These are phyloP conservation scores for Fonsecaea nubica DNA, from an alignment of 2,329 filamentous ascomycete genomes.

Conservation along the genomic window DNA sequence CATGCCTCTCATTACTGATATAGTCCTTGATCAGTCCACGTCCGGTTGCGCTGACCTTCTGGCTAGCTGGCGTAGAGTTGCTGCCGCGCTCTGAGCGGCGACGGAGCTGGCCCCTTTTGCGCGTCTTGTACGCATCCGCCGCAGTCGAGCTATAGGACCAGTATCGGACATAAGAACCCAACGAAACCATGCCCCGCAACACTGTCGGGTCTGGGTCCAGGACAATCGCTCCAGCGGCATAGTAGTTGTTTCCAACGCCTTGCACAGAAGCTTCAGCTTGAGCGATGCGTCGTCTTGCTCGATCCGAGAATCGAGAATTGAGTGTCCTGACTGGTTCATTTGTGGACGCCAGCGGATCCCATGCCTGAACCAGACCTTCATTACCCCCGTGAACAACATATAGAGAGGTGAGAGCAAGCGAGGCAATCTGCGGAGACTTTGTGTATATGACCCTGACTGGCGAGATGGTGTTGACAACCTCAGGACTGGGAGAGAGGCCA, in stretches of 20 bases:
- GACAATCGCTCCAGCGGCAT: constrained; percentile 80
- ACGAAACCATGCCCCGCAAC: constrained; percentile 82
- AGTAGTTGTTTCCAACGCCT: constrained; percentile 75
- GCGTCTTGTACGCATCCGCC: constrained; percentile 74
- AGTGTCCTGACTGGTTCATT: constrained; percentile 80
- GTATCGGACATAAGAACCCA: constrained; percentile 85
- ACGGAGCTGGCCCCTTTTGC: constrained; percentile 70
- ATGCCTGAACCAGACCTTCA: constrained; percentile 92
- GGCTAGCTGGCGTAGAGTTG: constrained; percentile 60
- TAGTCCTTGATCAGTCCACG: constrained; percentile 77
- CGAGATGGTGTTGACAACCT: constrained; percentile 64
- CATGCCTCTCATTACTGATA: constrained; percentile 83
- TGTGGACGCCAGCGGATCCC: constrained; percentile 90
- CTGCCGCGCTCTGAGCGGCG: constrained; percentile 71
- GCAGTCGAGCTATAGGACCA: constrained; percentile 90
- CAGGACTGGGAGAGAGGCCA: constrained; percentile 60
- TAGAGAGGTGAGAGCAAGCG: constrained; percentile 79
- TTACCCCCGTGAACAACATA: constrained; percentile 93
- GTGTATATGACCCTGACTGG: constrained; percentile 86
- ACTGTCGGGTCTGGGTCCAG: constrained; percentile 87
- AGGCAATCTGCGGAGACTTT: constrained; percentile 85
- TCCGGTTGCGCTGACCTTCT: constrained; percentile 66
- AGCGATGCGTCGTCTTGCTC: constrained; percentile 76
- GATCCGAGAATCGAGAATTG: constrained; percentile 81
- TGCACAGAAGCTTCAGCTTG: constrained; percentile 72